Base-by-base conservation (phyloP, 768 basidiomycete genomes). In the Suillus plorans region DNA sequence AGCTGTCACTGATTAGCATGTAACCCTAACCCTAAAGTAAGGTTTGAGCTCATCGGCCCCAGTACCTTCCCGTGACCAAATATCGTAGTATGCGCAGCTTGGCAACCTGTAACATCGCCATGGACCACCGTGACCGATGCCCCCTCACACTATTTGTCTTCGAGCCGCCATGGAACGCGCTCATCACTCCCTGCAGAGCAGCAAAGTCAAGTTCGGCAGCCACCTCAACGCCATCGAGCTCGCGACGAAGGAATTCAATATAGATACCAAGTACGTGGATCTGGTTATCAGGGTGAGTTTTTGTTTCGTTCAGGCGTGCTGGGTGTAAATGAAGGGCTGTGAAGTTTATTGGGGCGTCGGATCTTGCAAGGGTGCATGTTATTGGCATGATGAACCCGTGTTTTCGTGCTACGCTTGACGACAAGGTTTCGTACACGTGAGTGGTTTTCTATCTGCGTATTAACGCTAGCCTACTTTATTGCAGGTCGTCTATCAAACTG, bases 281-380 rank as follows among this genome's bases (percentile, higher is more conserved):
- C 71, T 89, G 36, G 76, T 76, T 16, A 84, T 89, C 60, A 84
- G 86, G 75, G 86, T 86, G 63, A 64, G 77, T 60, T 9, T 36
- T 14, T 2, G 36, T 37, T 13, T 39, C 18, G 16, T 50, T 42
- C 25, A 64, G 12, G 53, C 25, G 20, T 60, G 60, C 28, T 37
- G 58, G 25, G 37, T 31, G 25, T 45, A 52, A 53, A 63, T 72
- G 20, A 74, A n/a, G 12, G 18, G 49, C 41, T 64, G 22, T 14
- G 3, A 61, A 89, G 85, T 91, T 92, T 63, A 90, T 92, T 56
- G 87, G 89, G 4, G 91, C 90, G 6, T 84, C 84, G 18, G 84
- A 83, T 1, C 71, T 93, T 34, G 89, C 91, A 0, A 88, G 82
- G 80, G 85, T 89, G 83, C 89, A 91, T 67, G 82, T 90, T 10